Evolutionary conservation across 2,329 filamentous ascomycete species (phyloP), one percentile per base, ranked within the genome.

Genomic region (Pseudogymnoascus sp.): DNA sequence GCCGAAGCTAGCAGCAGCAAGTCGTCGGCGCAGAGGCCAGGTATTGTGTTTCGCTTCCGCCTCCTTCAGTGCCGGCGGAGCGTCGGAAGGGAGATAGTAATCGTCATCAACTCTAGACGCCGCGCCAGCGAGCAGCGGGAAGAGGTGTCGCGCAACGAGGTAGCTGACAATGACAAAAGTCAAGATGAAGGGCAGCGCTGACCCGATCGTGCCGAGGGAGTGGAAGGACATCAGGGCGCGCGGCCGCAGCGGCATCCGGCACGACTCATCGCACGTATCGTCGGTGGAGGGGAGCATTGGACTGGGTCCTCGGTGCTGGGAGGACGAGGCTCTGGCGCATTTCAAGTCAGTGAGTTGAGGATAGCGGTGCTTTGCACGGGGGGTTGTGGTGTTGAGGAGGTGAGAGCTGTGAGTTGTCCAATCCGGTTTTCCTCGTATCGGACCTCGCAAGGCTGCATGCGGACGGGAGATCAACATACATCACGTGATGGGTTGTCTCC

Each of bases 1-100:
- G 5, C 89, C 86, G 74, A 96, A 96, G 1, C 89, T 86, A 64
- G 82, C 76, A 12, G 85, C 86, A 1, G 86, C 82, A 11, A 82
- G 72, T 23, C 80, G 77, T 42, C 82, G 76, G 60, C 80, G 76
- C 65, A 79, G 71, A 42, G 79, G 83, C 71, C 82, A 83, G 29
- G 77, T 73, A 39, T 79, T 81, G 70, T 86, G 82, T 69, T 84
- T 83, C 21, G 81, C 82, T 71, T 87, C 84, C 3, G 78, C 82
- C 67, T 83, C 81, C 37, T 81, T 80, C 68, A 87, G 79, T 60
- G 77, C 78, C 14, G 80, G 77, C 64, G 87, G 85, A n/a, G 85
- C 83, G 64, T 86, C 81, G 57, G 84, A 77, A 1, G 86, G 85
- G 23, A 87, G 80, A 67, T 84, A 81, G 71, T 87, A 82, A 68